Conservation (phyloP, 2,329 filamentous ascomycete genomes). For the Colletotrichum neosansevieriae region DNA sequence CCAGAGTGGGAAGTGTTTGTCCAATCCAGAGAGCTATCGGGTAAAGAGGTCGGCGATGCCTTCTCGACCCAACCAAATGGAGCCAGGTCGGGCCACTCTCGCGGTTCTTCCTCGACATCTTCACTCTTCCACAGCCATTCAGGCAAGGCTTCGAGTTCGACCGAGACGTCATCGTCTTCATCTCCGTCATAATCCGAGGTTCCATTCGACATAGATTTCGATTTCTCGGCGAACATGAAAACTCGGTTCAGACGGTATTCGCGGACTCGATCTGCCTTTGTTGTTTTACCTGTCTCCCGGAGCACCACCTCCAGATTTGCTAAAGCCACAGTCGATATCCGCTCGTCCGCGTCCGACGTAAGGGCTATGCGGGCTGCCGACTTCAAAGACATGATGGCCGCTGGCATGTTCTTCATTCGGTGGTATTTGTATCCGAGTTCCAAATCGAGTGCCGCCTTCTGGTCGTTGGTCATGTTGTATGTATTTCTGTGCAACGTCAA, state of each 20-base stretch:
- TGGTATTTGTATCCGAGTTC: slow-evolving; percentile 50
- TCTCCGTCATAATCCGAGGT: slow-evolving; percentile 27
- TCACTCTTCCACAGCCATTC: slow-evolving; percentile 40
- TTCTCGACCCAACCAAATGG: slow-evolving; percentile 20
- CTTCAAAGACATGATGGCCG: slow-evolving; percentile 47
- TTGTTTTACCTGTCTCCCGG: slow-evolving; percentile 41
- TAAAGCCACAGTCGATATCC: slow-evolving; percentile 49
- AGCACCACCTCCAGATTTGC: slow-evolving; percentile 49
- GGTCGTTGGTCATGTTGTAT: slow-evolving; percentile 48
- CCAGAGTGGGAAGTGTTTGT: slow-evolving; percentile 19
- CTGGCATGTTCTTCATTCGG: slow-evolving; percentile 45
- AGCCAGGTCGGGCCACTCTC: slow-evolving; percentile 27
- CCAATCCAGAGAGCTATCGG: slow-evolving; percentile 19
- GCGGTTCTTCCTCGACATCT: slow-evolving; percentile 23
- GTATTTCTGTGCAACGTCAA: slow-evolving; percentile 46
- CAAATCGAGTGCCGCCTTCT: slow-evolving; percentile 48
- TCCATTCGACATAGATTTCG: slow-evolving; percentile 31
- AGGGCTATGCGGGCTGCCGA: slow-evolving; percentile 47
- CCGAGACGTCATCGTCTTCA: slow-evolving; percentile 15
- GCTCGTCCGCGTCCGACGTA: slow-evolving; percentile 47
- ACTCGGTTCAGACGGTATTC: slow-evolving; percentile 47
- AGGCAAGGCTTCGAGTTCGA: slow-evolving; percentile 25
- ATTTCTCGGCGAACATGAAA: slow-evolving; percentile 47
- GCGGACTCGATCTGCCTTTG: slow-evolving; percentile 45
- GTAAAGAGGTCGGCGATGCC: slow-evolving; percentile 11